Evolutionary conservation across 306 rosid species (phyloP).

Genomic region (Oxytropis ochrocephala): DNA sequence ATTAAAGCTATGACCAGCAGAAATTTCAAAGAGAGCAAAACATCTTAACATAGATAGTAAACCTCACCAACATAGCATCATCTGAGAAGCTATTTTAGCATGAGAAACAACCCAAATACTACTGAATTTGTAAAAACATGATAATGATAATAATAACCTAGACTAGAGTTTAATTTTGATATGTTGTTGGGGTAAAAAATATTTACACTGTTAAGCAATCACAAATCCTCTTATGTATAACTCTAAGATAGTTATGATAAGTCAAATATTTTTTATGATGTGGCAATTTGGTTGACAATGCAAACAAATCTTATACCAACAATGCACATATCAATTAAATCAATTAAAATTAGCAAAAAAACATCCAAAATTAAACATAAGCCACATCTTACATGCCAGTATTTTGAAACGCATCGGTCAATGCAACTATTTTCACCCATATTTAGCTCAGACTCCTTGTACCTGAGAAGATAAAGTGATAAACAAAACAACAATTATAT

Average conservation of each 20-base stretch:
- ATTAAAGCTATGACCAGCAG: not conserved
- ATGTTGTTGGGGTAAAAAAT: too few species aligned
- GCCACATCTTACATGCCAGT: slow-evolving; percentile 78
- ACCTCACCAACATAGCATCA: not conserved
- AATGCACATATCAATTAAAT: too few species aligned
- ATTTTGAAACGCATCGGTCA: slow-evolving; percentile 96
- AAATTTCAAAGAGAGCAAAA: not conserved
- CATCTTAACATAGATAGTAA: not conserved
- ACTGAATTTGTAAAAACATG: not conserved
- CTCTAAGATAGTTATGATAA: too few species aligned
- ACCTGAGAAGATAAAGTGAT: slow-evolving; percentile 42
- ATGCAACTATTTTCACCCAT: slow-evolving; percentile 99
- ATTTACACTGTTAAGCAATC: too few species aligned
- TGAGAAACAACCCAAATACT: not conserved
- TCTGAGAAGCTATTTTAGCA: not conserved
- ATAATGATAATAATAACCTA: not conserved
- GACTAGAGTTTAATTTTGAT: too few species aligned
- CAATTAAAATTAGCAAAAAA: not conserved
- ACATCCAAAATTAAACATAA: not conserved
- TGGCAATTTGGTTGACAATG: too few species aligned
- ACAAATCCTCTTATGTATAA: too few species aligned
- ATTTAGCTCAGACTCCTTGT: slow-evolving; percentile 91
- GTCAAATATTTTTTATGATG: too few species aligned
- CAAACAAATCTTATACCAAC: too few species aligned
- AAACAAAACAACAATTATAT: not conserved